phyloP scores from a whole-genome alignment of 345 rosid species.

The Excoecaria agallocha region DNA sequence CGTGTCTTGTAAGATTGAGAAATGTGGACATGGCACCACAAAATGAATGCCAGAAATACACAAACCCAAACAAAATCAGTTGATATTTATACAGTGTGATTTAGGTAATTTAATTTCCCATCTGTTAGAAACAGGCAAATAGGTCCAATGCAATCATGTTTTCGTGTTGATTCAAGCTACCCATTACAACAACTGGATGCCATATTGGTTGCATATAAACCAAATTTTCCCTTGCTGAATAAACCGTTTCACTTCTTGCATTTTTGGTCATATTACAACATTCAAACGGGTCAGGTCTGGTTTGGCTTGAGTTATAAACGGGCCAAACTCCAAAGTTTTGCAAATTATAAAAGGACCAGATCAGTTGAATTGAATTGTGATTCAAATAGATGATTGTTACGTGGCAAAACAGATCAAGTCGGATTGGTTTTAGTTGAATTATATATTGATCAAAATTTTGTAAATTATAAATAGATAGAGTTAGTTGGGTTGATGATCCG shows the following conservation, averaged over 20 bases:
- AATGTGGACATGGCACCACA: slow-evolving; percentile 12
- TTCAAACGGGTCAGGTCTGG: neutral
- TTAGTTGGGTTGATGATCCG: too few species aligned
- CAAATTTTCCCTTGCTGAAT: neutral
- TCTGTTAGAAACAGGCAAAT: neutral
- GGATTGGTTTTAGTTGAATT: too few species aligned
- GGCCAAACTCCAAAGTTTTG: too few species aligned
- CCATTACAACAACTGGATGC: neutral
- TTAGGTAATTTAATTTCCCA: too few species aligned
- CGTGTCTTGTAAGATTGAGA: slow-evolving; percentile 6
- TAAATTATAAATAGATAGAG: too few species aligned
- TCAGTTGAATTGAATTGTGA: too few species aligned
- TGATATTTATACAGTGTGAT: neutral
- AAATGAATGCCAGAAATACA: slow-evolving; percentile 20
- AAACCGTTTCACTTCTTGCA: slow-evolving; percentile 15
- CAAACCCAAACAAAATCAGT: slow-evolving; percentile 28
- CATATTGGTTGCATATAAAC: slow-evolving; percentile 7
- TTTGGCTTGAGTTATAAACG: too few species aligned
- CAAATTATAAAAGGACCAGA: too few species aligned
- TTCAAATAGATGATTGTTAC: too few species aligned
- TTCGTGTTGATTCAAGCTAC: neutral
- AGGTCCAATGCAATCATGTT: neutral
- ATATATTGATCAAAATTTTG: too few species aligned
- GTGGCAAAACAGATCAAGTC: too few species aligned
- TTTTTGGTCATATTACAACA: neutral